Percentiles rank a stretch among this genome's conserved stretches.
Conservation (phyloP, 805 yeast species). For the Saturnispora silvae region DNA sequence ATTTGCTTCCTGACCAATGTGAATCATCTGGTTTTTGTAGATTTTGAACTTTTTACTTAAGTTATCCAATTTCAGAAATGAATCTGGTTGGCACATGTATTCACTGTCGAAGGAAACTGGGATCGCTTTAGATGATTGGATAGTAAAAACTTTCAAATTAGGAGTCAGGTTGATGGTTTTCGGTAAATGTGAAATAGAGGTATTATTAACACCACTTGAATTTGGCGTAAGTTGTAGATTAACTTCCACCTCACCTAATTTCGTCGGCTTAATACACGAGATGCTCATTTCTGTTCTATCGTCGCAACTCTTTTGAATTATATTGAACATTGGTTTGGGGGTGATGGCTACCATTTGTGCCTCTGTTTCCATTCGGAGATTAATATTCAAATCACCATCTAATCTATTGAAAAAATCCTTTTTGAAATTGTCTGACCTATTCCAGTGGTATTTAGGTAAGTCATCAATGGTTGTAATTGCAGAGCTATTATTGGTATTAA, state of each 20-base stretch:
- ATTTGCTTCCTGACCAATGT: slow-evolving; percentile 8
- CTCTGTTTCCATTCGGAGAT: slow-evolving; percentile 6
- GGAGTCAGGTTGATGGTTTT: slow-evolving; percentile 10
- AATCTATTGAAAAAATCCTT: slow-evolving; percentile 13
- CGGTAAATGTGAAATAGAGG: slow-evolving; percentile 10
- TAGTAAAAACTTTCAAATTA: slow-evolving; percentile 10
- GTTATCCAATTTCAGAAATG: slow-evolving; percentile 4
- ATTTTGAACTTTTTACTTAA: slow-evolving; percentile 9
- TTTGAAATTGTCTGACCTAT: slow-evolving; percentile 1
- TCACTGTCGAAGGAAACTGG: slow-evolving; percentile 17
- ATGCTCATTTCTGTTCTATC: slow-evolving; percentile 5
- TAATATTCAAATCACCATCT: slow-evolving; percentile 10
- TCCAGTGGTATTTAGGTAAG: neutral
- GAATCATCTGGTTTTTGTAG: slow-evolving; percentile 9
- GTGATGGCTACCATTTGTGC: slow-evolving; percentile 8
- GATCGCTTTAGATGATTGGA: slow-evolving; percentile 14
- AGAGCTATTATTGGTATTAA: neutral
- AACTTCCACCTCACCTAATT: slow-evolving; percentile 7
- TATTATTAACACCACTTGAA: neutral
- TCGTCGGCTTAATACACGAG: neutral
- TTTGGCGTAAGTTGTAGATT: slow-evolving; percentile 7
- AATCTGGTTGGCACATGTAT: slow-evolving; percentile 9
- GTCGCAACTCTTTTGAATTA: slow-evolving; percentile 3
- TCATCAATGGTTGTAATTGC: neutral
- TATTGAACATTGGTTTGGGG: slow-evolving; percentile 8